A percentile compares a stretch with the other conserved stretches of the same genome.
These are phyloP conservation scores for Chloranthus sessilifolius DNA, from an alignment of 164 flowering plant genomes.

Conservation along the genomic window DNA sequence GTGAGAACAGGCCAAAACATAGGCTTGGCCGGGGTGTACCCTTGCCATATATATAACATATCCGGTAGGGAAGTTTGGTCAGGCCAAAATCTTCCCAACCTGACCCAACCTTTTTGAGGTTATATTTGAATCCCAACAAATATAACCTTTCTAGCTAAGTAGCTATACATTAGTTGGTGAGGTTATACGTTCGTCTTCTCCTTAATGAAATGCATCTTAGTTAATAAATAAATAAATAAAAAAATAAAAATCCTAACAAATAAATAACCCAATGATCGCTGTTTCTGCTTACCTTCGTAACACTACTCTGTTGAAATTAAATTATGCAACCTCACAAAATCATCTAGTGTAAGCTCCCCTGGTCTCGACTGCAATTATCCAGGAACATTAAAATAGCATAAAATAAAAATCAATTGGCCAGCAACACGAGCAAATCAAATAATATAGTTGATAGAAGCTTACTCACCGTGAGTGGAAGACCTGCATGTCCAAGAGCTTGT, in stretches of 20 bases:
- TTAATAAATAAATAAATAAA: neutral
- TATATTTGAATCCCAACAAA: too few relatives aligned
- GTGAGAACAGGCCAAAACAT: too few relatives aligned
- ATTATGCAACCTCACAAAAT: slow-evolving; percentile 82
- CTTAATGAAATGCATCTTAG: neutral
- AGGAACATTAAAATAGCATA: neutral
- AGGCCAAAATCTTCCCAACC: too few relatives aligned
- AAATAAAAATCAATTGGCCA: neutral
- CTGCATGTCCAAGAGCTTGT: slow-evolving; percentile 49
- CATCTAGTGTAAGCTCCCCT: slow-evolving; percentile 79
- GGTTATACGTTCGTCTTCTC: too few relatives aligned
- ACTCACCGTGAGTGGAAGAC: slow-evolving; percentile 67
- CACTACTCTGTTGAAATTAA: slow-evolving; percentile 32
- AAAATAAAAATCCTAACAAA: neutral
- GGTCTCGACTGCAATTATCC: slow-evolving; percentile 69
- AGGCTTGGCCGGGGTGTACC: too few relatives aligned
- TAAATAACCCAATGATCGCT: neutral
- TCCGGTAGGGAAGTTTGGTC: too few relatives aligned
- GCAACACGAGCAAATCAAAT: too few relatives aligned
- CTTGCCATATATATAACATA: too few relatives aligned
- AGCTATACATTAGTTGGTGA: too few relatives aligned
- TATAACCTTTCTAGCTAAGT: too few relatives aligned
- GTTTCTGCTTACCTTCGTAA: neutral
- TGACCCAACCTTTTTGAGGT: too few relatives aligned
- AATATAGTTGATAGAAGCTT: neutral